Base-by-base conservation (phyloP, 345 rosid genomes). In the Orychophragmus violaceus region DNA sequence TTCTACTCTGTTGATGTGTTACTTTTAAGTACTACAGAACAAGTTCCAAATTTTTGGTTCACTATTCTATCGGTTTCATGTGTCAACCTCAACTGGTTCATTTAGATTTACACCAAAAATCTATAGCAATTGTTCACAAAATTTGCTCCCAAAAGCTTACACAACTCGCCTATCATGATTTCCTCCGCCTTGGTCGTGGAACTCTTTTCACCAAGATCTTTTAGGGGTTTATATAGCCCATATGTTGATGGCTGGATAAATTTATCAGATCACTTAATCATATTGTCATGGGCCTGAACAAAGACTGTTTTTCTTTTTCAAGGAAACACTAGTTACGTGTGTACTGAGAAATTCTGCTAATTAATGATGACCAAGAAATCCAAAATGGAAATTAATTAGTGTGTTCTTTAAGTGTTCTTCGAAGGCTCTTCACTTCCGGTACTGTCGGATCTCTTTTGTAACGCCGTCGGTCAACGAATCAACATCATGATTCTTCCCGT, bases 401-500 rank as follows among this genome's bases (percentile, higher is more conserved):
- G n/a, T n/a, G 27, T 42, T 25, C 1, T 27, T 8, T 5, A 23
- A 23, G 8, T 18, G 24, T 28, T 29, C 25, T 28, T 28, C 42
- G 9, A 39, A 51, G 25, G 23, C 29, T 58, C 61, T 58, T 75
- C 79, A 81, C 64, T 72, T 75, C 67, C 77, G 84, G 76, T 64
- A 80, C 61, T 79, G 86, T 62, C 79, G 84, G 35, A 79, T 81
- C 86, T 94, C 96, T 66, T 83, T 85, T 41, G 85, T 77, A 27
- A 90, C 68, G 16, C 99, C 95, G 11, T 88, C 88, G 7, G 89
- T 51, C 50, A 95, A 84, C 3, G 91, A 78, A 57, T 81, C 85
- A 13, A 83, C 86, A 30, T 95, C 96, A 41, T 87, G 83, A 73
- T 95, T 91, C 86, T 89, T 95, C 76, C 96, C 96, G 64, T 88